Conservation (phyloP, 1,139 yeast species). For the Suhomyces maxii region DNA sequence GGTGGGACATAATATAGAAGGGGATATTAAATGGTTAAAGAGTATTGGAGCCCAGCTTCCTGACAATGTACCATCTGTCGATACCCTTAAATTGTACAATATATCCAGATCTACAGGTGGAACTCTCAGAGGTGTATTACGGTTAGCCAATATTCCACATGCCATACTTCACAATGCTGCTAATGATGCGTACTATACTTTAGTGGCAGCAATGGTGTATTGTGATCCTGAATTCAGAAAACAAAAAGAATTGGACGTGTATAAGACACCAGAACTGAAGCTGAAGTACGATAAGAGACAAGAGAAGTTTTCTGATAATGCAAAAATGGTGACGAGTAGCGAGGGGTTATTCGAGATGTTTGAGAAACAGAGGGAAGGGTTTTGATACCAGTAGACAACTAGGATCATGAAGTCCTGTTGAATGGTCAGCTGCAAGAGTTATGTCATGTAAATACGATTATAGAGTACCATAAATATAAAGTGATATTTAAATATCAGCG, state of each 20-base stretch:
- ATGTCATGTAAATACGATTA: no score
- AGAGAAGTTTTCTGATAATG: slow-evolving; percentile 15
- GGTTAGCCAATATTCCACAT: slow-evolving; percentile 22
- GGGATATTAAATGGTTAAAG: slow-evolving; percentile 25
- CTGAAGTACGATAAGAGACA: slow-evolving; percentile 12
- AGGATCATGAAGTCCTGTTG: no score
- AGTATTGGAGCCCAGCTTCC: slow-evolving; percentile 18
- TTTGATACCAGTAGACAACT: background rate
- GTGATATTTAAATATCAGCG: no score
- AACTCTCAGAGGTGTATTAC: slow-evolving; percentile 21
- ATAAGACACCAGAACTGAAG: slow-evolving; percentile 7
- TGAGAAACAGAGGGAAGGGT: background rate
- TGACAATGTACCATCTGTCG: slow-evolving; percentile 16
- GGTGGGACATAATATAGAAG: slow-evolving; percentile 24
- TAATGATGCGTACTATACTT: slow-evolving; percentile 29
- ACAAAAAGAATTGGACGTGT: slow-evolving; percentile 17
- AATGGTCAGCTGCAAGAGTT: no score
- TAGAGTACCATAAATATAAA: no score
- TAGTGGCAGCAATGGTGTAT: slow-evolving; percentile 25
- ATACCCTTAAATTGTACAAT: slow-evolving; percentile 19
- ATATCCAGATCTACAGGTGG: slow-evolving; percentile 20
- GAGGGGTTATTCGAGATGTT: background rate
- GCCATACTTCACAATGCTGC: slow-evolving; percentile 29
- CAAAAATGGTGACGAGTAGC: slow-evolving; percentile 3
- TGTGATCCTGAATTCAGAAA: slow-evolving; percentile 24